A percentile compares a stretch with the other conserved stretches of the same genome.
Conservation (phyloP, 495 filamentous ascomycete genomes). For the Parathielavia appendiculata region DNA sequence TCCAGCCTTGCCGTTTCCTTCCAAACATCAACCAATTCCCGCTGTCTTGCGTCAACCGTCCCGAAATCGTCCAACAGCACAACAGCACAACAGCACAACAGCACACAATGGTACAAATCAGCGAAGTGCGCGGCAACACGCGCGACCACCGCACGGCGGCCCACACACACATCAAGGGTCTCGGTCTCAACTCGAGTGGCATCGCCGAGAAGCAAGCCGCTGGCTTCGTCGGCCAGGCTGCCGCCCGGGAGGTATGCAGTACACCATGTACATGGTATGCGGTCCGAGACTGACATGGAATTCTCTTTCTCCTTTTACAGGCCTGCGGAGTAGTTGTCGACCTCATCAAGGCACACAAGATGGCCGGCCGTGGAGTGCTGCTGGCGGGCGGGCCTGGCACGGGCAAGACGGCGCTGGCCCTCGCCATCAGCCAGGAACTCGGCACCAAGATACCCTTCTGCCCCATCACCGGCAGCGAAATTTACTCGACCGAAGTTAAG, state of each 20-base stretch:
- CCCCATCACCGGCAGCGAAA: conserved; percentile 92
- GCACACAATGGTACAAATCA: conserved; percentile 77
- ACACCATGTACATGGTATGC: background rate
- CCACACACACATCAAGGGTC: conserved; percentile 93
- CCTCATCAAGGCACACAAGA: conserved; percentile 89
- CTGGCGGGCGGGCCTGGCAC: conserved; percentile 89
- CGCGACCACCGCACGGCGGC: conserved; percentile 93
- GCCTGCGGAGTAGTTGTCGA: conserved; percentile 94
- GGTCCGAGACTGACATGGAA: background rate
- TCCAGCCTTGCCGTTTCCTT: background rate
- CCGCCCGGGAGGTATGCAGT: conserved; percentile 70
- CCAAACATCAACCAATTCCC: conserved; percentile 5
- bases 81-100: background rate
- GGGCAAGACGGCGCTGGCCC: conserved; percentile 91
- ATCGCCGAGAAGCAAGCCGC: conserved; percentile 67
- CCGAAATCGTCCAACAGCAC: background rate
- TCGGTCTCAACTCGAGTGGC: conserved; percentile 79
- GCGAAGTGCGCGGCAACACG: conserved; percentile 90
- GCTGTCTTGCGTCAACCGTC: background rate
- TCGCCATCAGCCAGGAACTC: conserved; percentile 91
- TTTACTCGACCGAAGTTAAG: conserved; percentile 96
- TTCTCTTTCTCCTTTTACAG: conserved; percentile 27
- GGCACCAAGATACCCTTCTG: conserved; percentile 97
- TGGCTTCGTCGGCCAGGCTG: conserved; percentile 84
- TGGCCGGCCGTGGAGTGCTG: conserved; percentile 90